These are phyloP conservation scores for Saccharomycopsis babjevae DNA, from an alignment of 805 yeast species.

Conservation along the genomic window DNA sequence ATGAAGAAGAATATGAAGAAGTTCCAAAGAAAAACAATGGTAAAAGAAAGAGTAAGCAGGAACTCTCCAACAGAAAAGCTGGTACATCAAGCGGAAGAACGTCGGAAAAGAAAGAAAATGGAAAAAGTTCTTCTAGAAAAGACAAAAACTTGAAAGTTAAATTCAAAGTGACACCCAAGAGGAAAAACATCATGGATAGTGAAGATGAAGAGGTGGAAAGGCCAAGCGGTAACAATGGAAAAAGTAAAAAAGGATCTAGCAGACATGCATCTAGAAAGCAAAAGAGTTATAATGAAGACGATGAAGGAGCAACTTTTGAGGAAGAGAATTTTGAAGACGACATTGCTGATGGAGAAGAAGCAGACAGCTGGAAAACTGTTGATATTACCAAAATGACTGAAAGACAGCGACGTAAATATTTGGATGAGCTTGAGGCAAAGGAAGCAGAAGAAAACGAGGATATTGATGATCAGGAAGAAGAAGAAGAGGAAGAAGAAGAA, in stretches of 20 bases:
- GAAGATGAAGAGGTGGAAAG: conserved; percentile 10
- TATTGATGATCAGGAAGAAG: background rate
- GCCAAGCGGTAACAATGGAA: background rate
- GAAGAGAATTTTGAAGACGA: conserved; percentile 8
- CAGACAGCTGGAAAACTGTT: conserved; percentile 30
- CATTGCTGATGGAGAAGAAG: conserved; percentile 20
- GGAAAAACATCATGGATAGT: conserved; percentile 1
- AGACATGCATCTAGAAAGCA: background rate
- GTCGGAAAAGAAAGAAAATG: background rate
- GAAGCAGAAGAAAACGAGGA: background rate
- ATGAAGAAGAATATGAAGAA: conserved; percentile 5
- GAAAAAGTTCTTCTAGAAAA: background rate
- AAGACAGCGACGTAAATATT: conserved; percentile 39
- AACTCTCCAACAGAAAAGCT: background rate
- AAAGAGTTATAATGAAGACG: conserved; percentile 16
- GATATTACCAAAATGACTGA: conserved; percentile 45
- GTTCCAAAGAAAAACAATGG: conserved; percentile 2
- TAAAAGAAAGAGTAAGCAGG: conserved; percentile 12
- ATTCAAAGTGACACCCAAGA: conserved; percentile 2
- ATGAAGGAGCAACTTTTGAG: conserved; percentile 24
- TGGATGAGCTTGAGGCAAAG: conserved; percentile 22
- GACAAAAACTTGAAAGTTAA: conserved; percentile 1
- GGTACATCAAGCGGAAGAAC: background rate
- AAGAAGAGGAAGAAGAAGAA: background rate
- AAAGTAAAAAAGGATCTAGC: background rate